phyloP scores from a whole-genome alignment of 768 basidiomycete genomes.

The Podaxis rugospora region DNA sequence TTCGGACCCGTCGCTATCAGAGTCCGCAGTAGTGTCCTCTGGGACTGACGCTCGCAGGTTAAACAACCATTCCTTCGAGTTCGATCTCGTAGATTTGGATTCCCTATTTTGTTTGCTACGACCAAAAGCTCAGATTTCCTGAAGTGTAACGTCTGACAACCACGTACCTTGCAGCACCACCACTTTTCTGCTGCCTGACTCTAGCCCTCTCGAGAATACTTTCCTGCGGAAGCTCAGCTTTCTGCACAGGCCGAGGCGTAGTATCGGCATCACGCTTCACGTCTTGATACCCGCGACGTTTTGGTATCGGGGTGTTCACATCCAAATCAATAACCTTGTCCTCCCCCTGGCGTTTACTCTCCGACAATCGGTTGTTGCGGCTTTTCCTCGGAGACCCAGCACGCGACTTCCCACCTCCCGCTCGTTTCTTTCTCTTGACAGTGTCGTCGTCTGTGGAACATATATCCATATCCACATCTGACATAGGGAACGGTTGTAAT shows the following conservation, averaged over 20 bases:
- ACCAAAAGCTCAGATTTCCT: neutral
- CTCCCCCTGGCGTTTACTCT: neutral
- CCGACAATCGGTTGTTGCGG: neutral
- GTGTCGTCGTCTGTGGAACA: neutral
- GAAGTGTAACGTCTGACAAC: neutral
- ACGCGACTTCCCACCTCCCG: neutral
- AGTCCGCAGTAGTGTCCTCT: neutral
- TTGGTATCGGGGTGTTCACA: conserved; percentile 1
- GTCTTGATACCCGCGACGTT: neutral
- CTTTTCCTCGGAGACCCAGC: neutral
- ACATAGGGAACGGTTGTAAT: neutral
- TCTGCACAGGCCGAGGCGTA: conserved; percentile 1
- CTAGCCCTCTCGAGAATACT: conserved; percentile 1
- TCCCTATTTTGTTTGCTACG: neutral
- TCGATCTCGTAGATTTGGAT: neutral
- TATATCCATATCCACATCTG: neutral
- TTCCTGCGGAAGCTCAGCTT: neutral
- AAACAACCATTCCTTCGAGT: neutral
- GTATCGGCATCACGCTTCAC: neutral
- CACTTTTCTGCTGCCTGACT: neutral
- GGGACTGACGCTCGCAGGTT: neutral
- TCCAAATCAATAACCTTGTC: neutral
- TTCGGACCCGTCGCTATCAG: neutral
- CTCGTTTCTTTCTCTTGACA: neutral
- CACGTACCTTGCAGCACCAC: neutral